A percentile compares a stretch with the other conserved stretches of the same genome.
Evolutionary conservation across 805 yeast genomes (phyloP).

Genomic region (Debaryomyces maramus): DNA sequence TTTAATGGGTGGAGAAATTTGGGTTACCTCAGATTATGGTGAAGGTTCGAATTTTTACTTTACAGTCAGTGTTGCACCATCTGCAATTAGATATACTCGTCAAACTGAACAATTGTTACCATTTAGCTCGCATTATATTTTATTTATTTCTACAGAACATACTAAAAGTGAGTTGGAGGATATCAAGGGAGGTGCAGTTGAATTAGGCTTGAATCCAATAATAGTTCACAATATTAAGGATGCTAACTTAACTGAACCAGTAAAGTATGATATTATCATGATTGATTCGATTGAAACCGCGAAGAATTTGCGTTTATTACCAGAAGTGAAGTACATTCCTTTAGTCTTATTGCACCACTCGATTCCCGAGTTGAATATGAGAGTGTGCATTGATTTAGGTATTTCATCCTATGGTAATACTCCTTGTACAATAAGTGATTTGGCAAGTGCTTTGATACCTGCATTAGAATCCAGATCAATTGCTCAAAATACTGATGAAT

Average conservation of each 20-base stretch:
- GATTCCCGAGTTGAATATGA: slow-evolving; percentile 74
- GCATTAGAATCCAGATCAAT: slow-evolving; percentile 82
- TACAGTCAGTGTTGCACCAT: slow-evolving; percentile 77
- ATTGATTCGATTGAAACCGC: slow-evolving; percentile 80
- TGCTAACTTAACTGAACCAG: slow-evolving; percentile 56
- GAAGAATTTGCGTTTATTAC: slow-evolving; percentile 60
- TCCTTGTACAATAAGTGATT: slow-evolving; percentile 78
- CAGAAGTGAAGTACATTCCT: slow-evolving; percentile 84
- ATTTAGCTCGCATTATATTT: slow-evolving; percentile 66
- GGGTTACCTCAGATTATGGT: slow-evolving; percentile 83
- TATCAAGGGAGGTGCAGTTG: slow-evolving; percentile 50
- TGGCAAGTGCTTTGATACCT: slow-evolving; percentile 81
- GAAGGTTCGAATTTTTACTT: slow-evolving; percentile 82
- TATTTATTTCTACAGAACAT: slow-evolving; percentile 70
- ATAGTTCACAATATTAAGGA: slow-evolving; percentile 57
- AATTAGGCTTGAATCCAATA: slow-evolving; percentile 61
- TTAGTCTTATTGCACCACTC: slow-evolving; percentile 75
- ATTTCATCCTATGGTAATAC: slow-evolving; percentile 87
- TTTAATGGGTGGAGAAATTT: slow-evolving; percentile 90
- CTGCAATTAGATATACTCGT: slow-evolving; percentile 58
- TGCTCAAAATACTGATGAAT: slow-evolving; percentile 76
- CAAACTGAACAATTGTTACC: slow-evolving; percentile 71
- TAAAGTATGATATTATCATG: slow-evolving; percentile 75
- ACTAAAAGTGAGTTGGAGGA: slow-evolving; percentile 48
- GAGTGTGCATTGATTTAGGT: slow-evolving; percentile 80